Evolutionary conservation across 768 basidiomycete genomes (phyloP).

Genomic region (Mycena albidolilacea): DNA sequence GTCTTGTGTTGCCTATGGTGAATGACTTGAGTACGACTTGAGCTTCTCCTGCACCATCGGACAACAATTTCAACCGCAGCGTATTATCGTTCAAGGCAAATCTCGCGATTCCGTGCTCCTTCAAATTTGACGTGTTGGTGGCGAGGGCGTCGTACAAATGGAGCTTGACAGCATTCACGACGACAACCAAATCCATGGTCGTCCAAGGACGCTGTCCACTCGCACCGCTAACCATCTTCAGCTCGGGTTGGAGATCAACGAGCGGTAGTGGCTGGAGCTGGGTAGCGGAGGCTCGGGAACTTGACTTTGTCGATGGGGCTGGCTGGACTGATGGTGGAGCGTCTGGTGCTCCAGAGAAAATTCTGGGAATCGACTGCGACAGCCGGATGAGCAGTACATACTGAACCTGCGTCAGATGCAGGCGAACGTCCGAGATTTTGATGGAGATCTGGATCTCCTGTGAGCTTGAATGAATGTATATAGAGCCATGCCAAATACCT

Average conservation of each 20-base stretch:
- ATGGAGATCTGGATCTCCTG: conserved; percentile 70
- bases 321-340: conserved; percentile 51
- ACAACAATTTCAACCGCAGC: conserved; percentile 85
- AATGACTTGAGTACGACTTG: conserved; percentile 93
- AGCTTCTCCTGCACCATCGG: conserved; percentile 87
- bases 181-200: conserved; percentile 80
- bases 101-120: conserved; percentile 85
- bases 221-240: conserved; percentile 53
- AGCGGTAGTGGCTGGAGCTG: conserved; percentile 36
- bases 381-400: conserved; percentile 80
- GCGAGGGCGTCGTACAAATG: conserved; percentile 88
- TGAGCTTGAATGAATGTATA: background rate
- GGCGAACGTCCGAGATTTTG: conserved; percentile 85
- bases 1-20: conserved; percentile 90
- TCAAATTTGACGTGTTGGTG: conserved; percentile 67
- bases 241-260: conserved; percentile 73
- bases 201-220: conserved; percentile 64
- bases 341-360: conserved; percentile 67
- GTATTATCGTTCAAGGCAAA: conserved; percentile 88
- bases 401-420: conserved; percentile 88
- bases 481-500: conserved; percentile 62
- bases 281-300: conserved; percentile 21
- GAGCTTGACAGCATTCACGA: conserved; percentile 79
- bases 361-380: conserved; percentile 76
- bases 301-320: conserved; percentile 39